Evolutionary conservation across 2,329 filamentous ascomycete genomes (phyloP), one percentile per base, ranked within the genome.

Genomic region (Eurotiales sp.): DNA sequence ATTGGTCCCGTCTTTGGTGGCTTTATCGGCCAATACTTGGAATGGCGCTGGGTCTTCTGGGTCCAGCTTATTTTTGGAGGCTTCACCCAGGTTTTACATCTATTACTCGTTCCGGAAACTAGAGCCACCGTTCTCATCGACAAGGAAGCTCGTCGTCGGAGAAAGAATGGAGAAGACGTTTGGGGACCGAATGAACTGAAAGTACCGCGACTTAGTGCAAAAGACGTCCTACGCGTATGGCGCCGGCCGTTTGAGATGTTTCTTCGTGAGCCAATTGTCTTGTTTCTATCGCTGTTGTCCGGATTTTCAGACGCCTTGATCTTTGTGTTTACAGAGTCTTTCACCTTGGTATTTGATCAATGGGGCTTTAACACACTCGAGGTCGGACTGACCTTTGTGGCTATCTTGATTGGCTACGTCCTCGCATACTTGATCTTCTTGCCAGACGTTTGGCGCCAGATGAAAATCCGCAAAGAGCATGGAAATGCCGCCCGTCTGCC

Each of bases 121-220:
- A 73, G 82, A 15, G 71, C 78, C 10, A 79, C 75, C 6, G 72
- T 82, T 36, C 72, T 85, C 53, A 69, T 86, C 58, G 78, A 83
- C 59, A 69, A 68, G 8, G 78, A 83, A 48, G 83, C 83, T 3
- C 81, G 79, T 64, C 73, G 70, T 46, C 69, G 79, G 23, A 76
- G 82, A 44, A 68, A 73, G 55, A 80, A 71, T 6, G 81, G 81
- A 5, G 65, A 77, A 50, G 34, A 49, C 59, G 67, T 90, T 55
- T 88, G 80, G 64, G 87, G 88, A 0, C 87, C 86, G 0, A 82
- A 87, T 54, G 88, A 92, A 68, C 77, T 90, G 14, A 75, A 79
- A 8, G 66, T 69, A 10, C 73, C 79, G 50, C 75, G 81, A 40
- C 78, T 86, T 60, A 76, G 77, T 1, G 68, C 71, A 42, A 75